Evolutionary conservation across 176 grass and related monocot genomes (phyloP), one percentile per base, ranked within the genome.

Genomic region (Tillandsia leiboldiana): DNA sequence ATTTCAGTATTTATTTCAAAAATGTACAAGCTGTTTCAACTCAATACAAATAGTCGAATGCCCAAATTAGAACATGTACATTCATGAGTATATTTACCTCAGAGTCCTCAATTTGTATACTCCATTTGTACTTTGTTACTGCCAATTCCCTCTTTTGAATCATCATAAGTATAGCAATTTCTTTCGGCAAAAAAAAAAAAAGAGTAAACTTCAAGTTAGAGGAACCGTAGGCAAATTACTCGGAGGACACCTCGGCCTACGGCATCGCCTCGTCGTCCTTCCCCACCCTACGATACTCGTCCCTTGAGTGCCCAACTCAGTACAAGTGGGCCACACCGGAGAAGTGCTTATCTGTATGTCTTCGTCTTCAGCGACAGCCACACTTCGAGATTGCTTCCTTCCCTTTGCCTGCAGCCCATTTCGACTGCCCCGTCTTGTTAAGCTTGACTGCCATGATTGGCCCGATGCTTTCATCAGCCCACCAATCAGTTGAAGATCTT

Each of bases 191-290:
- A 42, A 49, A 5, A 24, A 24, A 74, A 28, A 33, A 64, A 64
- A 20, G 23, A 67, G 56, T 52, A 17, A 57, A 27, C 57, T 57
- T 73, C 47, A 88, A 51, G 63, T 62, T 78, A 80, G 59, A 73
- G 49, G 77, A 78, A 82, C 67, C 8, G 69, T 42, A 70, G 26
- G 81, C 26, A 73, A 42, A 42, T 80, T 88, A 13, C 48, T 51
- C 1, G 85, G 70, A 1, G 79, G 73, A 23, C 73, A 85, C 75
- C 89, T 88, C 51, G 68, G 82, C 51, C 86, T 70, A 49, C 85
- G 75, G 75, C 89, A 92, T 3, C 89, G 79, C 33, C 89, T 82
- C 33, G 85, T 92, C 49, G 86, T 92, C 66, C 83, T 84, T 75
- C 89, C 89, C 89, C 89, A 92, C 26, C 82, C 83, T 8, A 81